A percentile compares a stretch with the other conserved stretches of the same genome.
Conservation (phyloP, 83 land plant genomes). For the Thuja plicata region DNA sequence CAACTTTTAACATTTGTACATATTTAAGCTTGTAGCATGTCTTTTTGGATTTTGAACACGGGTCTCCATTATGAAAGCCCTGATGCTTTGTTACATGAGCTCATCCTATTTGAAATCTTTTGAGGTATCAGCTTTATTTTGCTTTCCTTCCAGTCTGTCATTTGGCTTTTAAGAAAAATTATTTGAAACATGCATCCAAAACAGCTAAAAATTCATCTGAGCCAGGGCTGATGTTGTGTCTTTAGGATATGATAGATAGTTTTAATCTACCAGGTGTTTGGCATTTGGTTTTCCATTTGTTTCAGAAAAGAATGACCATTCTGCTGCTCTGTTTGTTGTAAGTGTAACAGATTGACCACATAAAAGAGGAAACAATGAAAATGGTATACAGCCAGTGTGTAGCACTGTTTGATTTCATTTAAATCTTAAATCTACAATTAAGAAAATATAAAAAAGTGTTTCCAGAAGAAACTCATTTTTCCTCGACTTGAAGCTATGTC, state of each 20-base stretch:
- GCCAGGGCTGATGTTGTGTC: background rate
- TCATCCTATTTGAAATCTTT: no score
- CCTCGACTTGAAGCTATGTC: background rate
- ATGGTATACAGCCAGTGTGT: background rate
- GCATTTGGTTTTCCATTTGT: background rate
- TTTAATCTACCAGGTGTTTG: background rate
- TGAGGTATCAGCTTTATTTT: background rate
- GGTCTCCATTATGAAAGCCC: no score
- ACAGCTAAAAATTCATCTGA: background rate
- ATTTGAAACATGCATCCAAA: background rate
- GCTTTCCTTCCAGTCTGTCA: background rate
- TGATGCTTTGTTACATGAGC: no score
- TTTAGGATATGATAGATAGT: background rate
- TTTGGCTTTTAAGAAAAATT: background rate
- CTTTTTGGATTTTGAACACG: no score
- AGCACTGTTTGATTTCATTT: background rate
- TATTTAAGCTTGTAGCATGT: no score
- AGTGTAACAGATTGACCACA: background rate
- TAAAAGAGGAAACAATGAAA: slow-evolving; percentile 1
- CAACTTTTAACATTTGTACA: no score
- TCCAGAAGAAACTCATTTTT: background rate
- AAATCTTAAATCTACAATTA: background rate
- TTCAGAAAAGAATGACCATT: background rate
- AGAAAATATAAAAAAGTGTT: background rate
- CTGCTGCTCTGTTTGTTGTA: background rate